A percentile compares a stretch with the other conserved stretches of the same genome.
Conservation (phyloP, 371 early-diverging fungal species). For the Paraphysoderma sedebokerense region DNA sequence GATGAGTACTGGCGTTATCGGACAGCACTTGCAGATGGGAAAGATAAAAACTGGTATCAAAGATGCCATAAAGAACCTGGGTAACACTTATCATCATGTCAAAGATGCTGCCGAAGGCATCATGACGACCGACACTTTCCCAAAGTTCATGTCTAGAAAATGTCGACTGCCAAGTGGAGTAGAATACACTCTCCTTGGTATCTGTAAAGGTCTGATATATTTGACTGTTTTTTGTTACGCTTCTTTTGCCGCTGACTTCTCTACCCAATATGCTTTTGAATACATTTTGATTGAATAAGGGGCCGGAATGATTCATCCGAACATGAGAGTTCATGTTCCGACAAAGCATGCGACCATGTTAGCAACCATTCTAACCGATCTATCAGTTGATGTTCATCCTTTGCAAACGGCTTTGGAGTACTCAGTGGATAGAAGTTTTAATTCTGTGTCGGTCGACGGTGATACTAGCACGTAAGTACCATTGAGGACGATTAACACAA, state of each 20-base stretch:
- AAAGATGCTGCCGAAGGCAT: slow-evolving; percentile 62
- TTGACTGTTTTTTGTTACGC: neutral
- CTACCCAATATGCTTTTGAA: no score
- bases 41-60: slow-evolving; percentile 60
- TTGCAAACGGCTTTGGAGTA: slow-evolving; percentile 53
- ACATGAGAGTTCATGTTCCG: slow-evolving; percentile 39
- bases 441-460: slow-evolving; percentile 84
- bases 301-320: slow-evolving; percentile 89
- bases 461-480: slow-evolving; percentile 95
- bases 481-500: no score
- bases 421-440: slow-evolving; percentile 81
- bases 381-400: slow-evolving; percentile 33
- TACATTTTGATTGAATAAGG: no score
- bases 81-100: slow-evolving; percentile 48
- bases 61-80: slow-evolving; percentile 19
- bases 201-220: slow-evolving; percentile 46
- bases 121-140: slow-evolving; percentile 95
- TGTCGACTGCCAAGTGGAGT: slow-evolving; percentile 28
- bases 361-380: slow-evolving; percentile 72
- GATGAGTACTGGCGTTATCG: slow-evolving; percentile 96
- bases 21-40: slow-evolving; percentile 70
- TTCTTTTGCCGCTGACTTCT: no score
- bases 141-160: slow-evolving; percentile 57
- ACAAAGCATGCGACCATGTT: slow-evolving; percentile 63
- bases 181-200: slow-evolving; percentile 64